Evolutionary conservation across 2,329 filamentous ascomycete genomes (phyloP).

Genomic region (Lasiodiplodia sp.): DNA sequence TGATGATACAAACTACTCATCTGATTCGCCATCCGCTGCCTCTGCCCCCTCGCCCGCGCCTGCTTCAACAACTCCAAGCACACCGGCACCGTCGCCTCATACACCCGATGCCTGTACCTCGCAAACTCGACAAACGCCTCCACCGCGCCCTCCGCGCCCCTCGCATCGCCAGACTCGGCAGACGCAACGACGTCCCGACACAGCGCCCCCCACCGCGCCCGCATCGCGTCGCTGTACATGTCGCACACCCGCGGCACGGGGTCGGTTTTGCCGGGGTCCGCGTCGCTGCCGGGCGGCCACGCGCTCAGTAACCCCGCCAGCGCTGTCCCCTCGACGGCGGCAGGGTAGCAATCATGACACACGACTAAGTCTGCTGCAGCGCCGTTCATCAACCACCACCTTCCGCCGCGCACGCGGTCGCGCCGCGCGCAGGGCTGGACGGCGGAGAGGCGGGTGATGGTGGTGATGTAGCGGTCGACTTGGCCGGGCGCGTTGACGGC

Average conservation of each 20-base stretch:
- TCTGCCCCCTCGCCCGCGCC: background rate
- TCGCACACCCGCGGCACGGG: conserved; percentile 4
- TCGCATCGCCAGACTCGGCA: background rate
- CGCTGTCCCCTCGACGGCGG: background rate
- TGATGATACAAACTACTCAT: background rate
- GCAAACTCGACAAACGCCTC: background rate
- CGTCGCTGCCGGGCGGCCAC: background rate
- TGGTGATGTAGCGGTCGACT: background rate
- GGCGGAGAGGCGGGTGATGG: background rate
- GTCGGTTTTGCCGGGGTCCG: background rate
- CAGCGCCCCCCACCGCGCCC: background rate
- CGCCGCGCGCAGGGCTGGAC: background rate
- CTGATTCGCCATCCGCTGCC: background rate
- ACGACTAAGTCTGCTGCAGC: background rate
- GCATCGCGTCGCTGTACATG: conserved; percentile 6
- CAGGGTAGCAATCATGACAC: background rate
- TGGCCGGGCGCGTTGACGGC: background rate
- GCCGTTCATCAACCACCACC: background rate
- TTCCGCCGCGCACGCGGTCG: background rate
- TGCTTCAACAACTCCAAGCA: background rate
- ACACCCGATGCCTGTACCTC: background rate
- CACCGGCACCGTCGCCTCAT: background rate
- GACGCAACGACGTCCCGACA: background rate
- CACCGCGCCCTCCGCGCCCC: background rate
- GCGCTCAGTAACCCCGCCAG: background rate